These are phyloP conservation scores for Moesziomyces antarcticus DNA, from an alignment of 1,284 basidiomycete species.

Conservation along the genomic window DNA sequence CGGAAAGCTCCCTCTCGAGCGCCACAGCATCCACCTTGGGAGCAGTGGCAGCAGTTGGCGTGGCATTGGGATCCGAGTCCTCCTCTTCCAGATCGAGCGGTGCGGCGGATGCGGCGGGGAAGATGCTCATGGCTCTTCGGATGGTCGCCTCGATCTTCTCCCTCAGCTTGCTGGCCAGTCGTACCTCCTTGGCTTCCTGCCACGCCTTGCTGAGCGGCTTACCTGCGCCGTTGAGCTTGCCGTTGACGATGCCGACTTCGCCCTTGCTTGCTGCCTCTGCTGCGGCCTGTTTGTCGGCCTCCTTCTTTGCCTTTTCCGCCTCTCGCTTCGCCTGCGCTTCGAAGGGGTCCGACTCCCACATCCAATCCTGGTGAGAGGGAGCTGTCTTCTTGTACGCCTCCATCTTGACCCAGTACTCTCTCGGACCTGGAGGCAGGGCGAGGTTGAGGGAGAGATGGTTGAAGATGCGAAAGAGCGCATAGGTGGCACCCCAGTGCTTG, in stretches of 20 bases:
- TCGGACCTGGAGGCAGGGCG: constrained; percentile 63
- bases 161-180: constrained; percentile 80
- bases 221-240: constrained; percentile 38
- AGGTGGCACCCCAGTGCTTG: constrained; percentile 68
- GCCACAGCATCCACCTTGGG: constrained; percentile 30
- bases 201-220: constrained; percentile 72
- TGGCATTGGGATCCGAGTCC: constrained; percentile 16
- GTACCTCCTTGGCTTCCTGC: constrained; percentile 80
- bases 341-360: constrained; percentile 66
- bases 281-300: constrained; percentile 42
- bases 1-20: constrained; percentile 55
- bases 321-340: constrained; percentile 58
- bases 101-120: constrained; percentile 40
- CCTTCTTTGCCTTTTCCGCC: constrained; percentile 55
- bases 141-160: constrained; percentile 85
- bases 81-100: constrained; percentile 45
- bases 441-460: constrained; percentile 60
- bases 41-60: not conserved
- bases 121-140: constrained; percentile 74
- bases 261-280: constrained; percentile 34
- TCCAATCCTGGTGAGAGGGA: constrained; percentile 57
- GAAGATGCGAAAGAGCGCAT: constrained; percentile 66
- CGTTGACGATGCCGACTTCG: constrained; percentile 27
- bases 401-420: constrained; percentile 66
- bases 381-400: constrained; percentile 59